Evolutionary conservation across 1,284 basidiomycete genomes (phyloP).

Genomic region (Lentinula novae-zelandiae): DNA sequence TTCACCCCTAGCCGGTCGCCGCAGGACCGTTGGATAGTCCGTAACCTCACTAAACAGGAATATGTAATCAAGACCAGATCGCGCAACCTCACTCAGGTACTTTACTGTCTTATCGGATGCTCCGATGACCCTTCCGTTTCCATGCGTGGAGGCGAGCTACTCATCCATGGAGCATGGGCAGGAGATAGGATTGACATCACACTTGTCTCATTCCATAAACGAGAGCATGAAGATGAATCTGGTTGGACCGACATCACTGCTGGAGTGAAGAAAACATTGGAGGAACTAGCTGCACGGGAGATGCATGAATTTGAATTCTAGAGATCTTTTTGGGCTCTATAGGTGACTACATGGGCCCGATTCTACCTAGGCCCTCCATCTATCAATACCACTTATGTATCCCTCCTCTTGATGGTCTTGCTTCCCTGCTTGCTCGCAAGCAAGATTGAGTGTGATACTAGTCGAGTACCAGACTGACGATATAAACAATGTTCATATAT

Average conservation of each 20-base stretch:
- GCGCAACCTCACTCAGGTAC: background rate
- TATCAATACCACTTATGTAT: too few species aligned
- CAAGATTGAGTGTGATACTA: too few species aligned
- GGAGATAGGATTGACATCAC: background rate
- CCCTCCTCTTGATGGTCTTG: too few species aligned
- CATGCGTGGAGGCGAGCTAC: background rate
- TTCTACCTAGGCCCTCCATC: too few species aligned
- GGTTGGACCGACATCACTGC: background rate
- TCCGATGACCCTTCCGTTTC: background rate
- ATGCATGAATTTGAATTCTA: too few species aligned
- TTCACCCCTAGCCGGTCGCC: background rate
- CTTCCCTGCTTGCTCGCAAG: too few species aligned
- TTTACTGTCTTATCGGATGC: background rate
- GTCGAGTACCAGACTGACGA: too few species aligned
- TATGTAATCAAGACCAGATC: background rate
- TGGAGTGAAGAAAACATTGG: background rate
- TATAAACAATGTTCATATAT: too few species aligned
- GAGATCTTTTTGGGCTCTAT: too few species aligned
- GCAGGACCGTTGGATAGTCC: background rate
- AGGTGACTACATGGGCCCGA: too few species aligned
- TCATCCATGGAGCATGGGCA: background rate
- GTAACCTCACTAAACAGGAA: background rate
- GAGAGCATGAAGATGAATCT: background rate
- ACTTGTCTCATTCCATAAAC: background rate
- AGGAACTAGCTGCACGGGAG: background rate